phyloP scores from a whole-genome alignment of 306 rosid species.

The Phaseolus lunatus region DNA sequence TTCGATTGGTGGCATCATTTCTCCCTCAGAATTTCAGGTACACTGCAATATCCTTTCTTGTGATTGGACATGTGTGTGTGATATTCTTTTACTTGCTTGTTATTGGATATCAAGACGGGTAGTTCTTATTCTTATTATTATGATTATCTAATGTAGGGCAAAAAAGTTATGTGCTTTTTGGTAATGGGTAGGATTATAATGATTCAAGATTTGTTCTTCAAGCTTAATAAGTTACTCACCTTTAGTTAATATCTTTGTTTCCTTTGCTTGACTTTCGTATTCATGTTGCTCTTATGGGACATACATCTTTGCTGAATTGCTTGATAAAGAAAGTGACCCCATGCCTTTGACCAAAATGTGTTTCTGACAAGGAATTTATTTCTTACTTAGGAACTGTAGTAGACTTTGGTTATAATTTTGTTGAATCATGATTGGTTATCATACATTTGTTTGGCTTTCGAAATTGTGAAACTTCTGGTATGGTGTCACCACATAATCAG shows the following conservation, averaged over 20 bases:
- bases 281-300: slow-evolving; percentile 11
- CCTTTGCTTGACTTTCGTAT: slow-evolving; percentile 4
- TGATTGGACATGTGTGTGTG: neutral
- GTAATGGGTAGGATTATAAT: neutral
- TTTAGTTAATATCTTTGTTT: neutral
- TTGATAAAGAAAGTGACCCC: neutral
- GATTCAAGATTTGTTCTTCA: slow-evolving; percentile 17
- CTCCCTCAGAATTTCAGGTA: slow-evolving; percentile 80
- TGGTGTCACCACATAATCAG: neutral
- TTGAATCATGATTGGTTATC: neutral
- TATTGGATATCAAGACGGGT: neutral
- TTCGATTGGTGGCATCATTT: slow-evolving; percentile 92
- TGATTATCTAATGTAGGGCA: slow-evolving; percentile 9
- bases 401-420: slow-evolving; percentile 18
- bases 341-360: slow-evolving; percentile 32
- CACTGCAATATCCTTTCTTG: neutral
- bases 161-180: slow-evolving; percentile 15
- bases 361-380: slow-evolving; percentile 11
- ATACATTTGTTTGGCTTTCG: neutral
- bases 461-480: slow-evolving; percentile 21
- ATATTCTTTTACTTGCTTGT: slow-evolving; percentile 1
- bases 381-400: neutral
- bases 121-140: neutral
- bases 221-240: neutral
- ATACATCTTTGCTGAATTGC: slow-evolving; percentile 3